phyloP scores from a whole-genome alignment of 2,329 filamentous ascomycete species.

The Ophidiomyces ophidiicola region DNA sequence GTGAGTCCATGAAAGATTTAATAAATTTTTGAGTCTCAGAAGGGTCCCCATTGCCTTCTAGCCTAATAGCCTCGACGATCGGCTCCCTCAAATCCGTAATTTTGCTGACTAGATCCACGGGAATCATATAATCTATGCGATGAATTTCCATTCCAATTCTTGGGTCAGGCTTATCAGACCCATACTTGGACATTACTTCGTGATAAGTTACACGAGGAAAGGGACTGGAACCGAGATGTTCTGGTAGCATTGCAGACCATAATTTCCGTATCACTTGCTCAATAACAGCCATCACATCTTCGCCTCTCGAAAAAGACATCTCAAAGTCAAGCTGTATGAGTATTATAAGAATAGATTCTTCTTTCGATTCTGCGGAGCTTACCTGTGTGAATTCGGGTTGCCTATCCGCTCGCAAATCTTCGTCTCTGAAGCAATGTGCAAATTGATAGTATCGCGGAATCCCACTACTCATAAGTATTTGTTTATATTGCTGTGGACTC shows the following conservation, averaged over 20 bases:
- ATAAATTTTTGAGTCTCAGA: slow-evolving; percentile 51
- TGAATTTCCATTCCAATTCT: slow-evolving; percentile 59
- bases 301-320: slow-evolving; percentile 68
- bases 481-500: slow-evolving; percentile 97
- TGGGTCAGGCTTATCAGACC: slow-evolving; percentile 85
- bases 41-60: slow-evolving; percentile 41
- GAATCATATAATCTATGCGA: slow-evolving; percentile 51
- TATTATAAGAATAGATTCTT: slow-evolving; percentile 1
- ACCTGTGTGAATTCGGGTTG: slow-evolving; percentile 96
- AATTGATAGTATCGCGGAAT: slow-evolving; percentile 79
- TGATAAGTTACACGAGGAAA: slow-evolving; percentile 58
- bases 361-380: slow-evolving; percentile 16
- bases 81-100: slow-evolving; percentile 59
- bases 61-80: slow-evolving; percentile 60
- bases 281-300: slow-evolving; percentile 53
- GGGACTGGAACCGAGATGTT: slow-evolving; percentile 31
- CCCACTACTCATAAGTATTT: slow-evolving; percentile 88
- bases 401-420: slow-evolving; percentile 80
- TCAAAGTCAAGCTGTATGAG: slow-evolving; percentile 67
- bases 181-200: slow-evolving; percentile 66
- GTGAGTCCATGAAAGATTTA: slow-evolving; percentile 55
- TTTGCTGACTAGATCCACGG: slow-evolving; percentile 56
- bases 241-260: slow-evolving; percentile 40
- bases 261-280: slow-evolving; percentile 43
- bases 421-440: slow-evolving; percentile 88